Conservation (phyloP, 495 filamentous ascomycete genomes). For the Neurospora discreta region DNA sequence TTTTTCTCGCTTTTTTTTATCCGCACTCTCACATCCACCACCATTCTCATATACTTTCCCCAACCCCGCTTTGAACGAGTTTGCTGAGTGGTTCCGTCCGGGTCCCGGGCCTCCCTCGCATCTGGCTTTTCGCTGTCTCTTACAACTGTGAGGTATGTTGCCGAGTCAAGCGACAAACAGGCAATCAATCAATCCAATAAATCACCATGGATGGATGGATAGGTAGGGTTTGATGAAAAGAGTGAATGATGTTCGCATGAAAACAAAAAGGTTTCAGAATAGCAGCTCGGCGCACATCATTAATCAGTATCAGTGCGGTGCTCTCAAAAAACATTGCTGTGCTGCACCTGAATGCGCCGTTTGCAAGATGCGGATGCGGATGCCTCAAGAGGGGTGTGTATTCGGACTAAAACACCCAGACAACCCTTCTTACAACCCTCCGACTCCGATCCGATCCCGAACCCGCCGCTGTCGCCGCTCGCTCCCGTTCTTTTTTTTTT, state of each 20-base stretch:
- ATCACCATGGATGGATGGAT: neutral
- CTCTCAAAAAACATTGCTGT: neutral
- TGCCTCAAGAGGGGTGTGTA: neutral
- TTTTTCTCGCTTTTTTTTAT: neutral
- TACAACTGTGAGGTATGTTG: neutral
- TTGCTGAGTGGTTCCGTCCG: neutral
- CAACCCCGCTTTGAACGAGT: neutral
- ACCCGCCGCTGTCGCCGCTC: neutral
- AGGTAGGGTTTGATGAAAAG: neutral
- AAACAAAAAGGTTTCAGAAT: neutral
- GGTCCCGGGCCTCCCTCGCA: neutral
- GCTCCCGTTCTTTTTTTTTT: neutral
- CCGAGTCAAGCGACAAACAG: neutral
- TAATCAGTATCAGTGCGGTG: neutral
- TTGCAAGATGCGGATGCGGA: neutral
- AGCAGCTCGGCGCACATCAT: neutral
- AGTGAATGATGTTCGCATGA: neutral
- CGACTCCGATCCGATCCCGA: neutral
- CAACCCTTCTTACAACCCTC: neutral
- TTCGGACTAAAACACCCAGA: neutral
- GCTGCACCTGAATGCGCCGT: neutral
- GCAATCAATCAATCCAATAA: neutral
- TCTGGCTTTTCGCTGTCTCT: neutral
- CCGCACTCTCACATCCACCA: neutral
- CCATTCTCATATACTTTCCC: neutral